These are phyloP conservation scores for Calonectria montana DNA, from an alignment of 2,329 filamentous ascomycete species.

Conservation along the genomic window DNA sequence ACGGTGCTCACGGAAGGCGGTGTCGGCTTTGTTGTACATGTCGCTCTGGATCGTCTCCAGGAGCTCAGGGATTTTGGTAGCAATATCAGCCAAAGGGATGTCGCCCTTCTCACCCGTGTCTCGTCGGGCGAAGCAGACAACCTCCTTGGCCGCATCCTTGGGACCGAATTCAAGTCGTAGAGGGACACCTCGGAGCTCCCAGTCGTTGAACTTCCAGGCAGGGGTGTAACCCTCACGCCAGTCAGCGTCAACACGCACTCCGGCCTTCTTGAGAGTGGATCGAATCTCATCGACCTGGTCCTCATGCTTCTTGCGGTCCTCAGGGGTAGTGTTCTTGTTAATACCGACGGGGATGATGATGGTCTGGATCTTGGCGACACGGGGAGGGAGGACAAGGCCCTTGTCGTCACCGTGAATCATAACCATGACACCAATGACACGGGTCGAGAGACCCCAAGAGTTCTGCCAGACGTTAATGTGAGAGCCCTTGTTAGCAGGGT, in stretches of 20 bases:
- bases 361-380: conserved; percentile 86
- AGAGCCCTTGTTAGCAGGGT: conserved; percentile 83
- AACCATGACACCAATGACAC: conserved; percentile 98
- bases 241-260: conserved; percentile 84
- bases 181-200: conserved; percentile 96
- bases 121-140: conserved; percentile 87
- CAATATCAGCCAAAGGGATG: conserved; percentile 79
- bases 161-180: conserved; percentile 95
- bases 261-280: conserved; percentile 74
- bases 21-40: conserved; percentile 81
- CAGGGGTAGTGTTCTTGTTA: conserved; percentile 85
- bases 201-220: conserved; percentile 99
- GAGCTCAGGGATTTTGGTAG: conserved; percentile 79
- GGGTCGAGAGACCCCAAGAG: conserved; percentile 97
- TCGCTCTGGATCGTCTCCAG: conserved; percentile 92
- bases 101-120: conserved; percentile 88
- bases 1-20: conserved; percentile 82
- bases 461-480: conserved; percentile 97
- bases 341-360: conserved; percentile 94
- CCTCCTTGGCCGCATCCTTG: conserved; percentile 88
- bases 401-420: conserved; percentile 98
- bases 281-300: conserved; percentile 80
- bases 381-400: conserved; percentile 91
- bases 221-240: conserved; percentile 92
- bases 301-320: conserved; percentile 81